phyloP scores from a whole-genome alignment of 495 filamentous ascomycete species.

The Astrothelium macrocarpum region DNA sequence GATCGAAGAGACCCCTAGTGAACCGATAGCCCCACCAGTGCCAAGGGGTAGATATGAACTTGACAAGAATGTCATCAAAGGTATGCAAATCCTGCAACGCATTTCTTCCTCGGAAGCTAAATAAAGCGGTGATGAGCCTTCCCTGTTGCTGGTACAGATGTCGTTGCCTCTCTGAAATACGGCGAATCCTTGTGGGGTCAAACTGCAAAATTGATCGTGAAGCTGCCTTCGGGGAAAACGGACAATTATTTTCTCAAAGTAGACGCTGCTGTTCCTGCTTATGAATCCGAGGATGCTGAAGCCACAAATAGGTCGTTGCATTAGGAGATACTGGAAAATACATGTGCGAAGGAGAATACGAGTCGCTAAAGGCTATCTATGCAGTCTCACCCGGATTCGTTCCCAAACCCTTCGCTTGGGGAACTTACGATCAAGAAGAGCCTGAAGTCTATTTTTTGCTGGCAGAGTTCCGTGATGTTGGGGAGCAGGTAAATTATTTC shows the following conservation, averaged over 20 bases:
- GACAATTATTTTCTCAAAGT: conserved; percentile 13
- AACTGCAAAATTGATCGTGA: conserved; percentile 10
- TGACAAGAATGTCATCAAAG: not conserved
- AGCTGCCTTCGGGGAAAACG: conserved; percentile 6
- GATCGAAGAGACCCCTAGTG: not conserved
- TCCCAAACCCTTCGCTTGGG: conserved; percentile 13
- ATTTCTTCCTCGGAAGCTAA: not conserved
- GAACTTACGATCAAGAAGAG: not conserved
- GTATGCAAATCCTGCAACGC: not conserved
- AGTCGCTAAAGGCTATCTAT: conserved; percentile 11
- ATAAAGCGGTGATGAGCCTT: not conserved
- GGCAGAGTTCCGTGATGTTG: conserved; percentile 10
- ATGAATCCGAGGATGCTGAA: not conserved
- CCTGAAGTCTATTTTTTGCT: conserved; percentile 11
- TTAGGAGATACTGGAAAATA: conserved; percentile 1
- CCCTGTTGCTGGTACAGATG: not conserved
- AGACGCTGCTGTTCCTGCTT: not conserved
- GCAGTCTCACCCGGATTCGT: conserved; percentile 6
- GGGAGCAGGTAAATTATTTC: conserved; percentile 7
- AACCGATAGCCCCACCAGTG: not conserved
- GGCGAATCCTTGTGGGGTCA: conserved; percentile 9
- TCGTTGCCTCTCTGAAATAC: not conserved
- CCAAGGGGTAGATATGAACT: not conserved
- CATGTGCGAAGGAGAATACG: conserved; percentile 15
- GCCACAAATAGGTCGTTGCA: not conserved